Conservation (phyloP, 352 stramenopile species). For the Pythium brachiatum region DNA sequence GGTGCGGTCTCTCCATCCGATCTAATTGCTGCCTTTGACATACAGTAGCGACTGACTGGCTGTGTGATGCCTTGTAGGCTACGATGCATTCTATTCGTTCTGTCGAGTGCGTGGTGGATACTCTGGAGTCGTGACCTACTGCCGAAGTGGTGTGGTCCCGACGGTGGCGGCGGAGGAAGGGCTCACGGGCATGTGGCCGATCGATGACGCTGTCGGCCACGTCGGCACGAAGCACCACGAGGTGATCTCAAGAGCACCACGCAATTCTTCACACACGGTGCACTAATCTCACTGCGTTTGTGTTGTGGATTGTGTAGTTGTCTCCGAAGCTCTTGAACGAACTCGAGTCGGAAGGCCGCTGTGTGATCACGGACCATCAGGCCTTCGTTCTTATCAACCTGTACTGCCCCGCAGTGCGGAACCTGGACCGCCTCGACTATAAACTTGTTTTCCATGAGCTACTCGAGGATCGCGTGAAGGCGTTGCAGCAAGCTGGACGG, state of each 20-base stretch:
- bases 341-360: slow-evolving; percentile 77
- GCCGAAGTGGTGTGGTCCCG: slow-evolving; percentile 38
- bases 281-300: too few species aligned
- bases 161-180: slow-evolving; percentile 71
- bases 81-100: slow-evolving; percentile 85
- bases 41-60: background rate
- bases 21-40: background rate
- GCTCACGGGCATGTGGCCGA: slow-evolving; percentile 57
- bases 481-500: slow-evolving; percentile 46
- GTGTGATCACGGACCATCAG: slow-evolving; percentile 85
- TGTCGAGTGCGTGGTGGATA: slow-evolving; percentile 63
- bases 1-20: slow-evolving; percentile 26
- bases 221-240: slow-evolving; percentile 44
- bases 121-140: slow-evolving; percentile 79
- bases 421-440: slow-evolving; percentile 73
- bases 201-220: slow-evolving; percentile 56
- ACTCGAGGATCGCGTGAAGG: slow-evolving; percentile 59
- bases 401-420: slow-evolving; percentile 80
- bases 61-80: slow-evolving; percentile 34
- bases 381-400: slow-evolving; percentile 90
- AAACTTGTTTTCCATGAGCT: slow-evolving; percentile 83
- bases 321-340: slow-evolving; percentile 49
- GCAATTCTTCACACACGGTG: too few species aligned
- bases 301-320: slow-evolving; percentile 33
- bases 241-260: too few species aligned